Conservation (phyloP, 768 basidiomycete genomes). For the Suillus clintonianus region DNA sequence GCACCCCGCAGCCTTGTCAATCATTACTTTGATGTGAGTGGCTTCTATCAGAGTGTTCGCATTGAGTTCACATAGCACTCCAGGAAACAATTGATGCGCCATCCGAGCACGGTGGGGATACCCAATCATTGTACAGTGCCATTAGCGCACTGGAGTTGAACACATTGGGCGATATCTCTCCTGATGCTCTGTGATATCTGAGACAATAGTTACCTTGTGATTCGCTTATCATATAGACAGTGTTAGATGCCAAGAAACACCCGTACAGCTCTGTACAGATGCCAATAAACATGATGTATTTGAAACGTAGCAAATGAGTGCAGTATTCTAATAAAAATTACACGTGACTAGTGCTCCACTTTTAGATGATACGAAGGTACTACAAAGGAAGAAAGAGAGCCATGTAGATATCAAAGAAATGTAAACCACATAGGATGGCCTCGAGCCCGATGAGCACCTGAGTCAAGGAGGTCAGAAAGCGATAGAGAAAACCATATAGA, state of each 20-base stretch:
- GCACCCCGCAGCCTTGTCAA: slow-evolving; percentile 84
- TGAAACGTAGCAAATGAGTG: slow-evolving; percentile 37
- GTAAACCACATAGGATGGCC: slow-evolving; percentile 7
- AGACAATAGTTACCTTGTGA: not conserved
- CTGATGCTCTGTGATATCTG: slow-evolving; percentile 57
- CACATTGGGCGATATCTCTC: slow-evolving; percentile 68
- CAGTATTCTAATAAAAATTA: slow-evolving; percentile 35
- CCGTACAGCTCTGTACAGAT: not conserved
- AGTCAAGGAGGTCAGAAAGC: slow-evolving; percentile 20
- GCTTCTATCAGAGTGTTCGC: not conserved
- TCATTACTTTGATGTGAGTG: slow-evolving; percentile 91
- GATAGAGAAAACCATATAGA: slow-evolving; percentile 15
- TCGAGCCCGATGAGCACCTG: slow-evolving; percentile 8
- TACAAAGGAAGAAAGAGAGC: slow-evolving; percentile 6
- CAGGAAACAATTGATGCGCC: slow-evolving; percentile 75
- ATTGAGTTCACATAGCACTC: not conserved
- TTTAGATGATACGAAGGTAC: slow-evolving; percentile 25
- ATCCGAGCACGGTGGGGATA: slow-evolving; percentile 77
- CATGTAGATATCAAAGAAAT: slow-evolving; percentile 13
- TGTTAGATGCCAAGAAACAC: not conserved
- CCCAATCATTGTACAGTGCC: slow-evolving; percentile 60
- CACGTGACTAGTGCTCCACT: slow-evolving; percentile 37
- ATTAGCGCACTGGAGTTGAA: slow-evolving; percentile 57
- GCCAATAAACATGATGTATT: slow-evolving; percentile 29
- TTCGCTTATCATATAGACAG: not conserved